Conservation (phyloP, 768 basidiomycete genomes). For the Aureoboletus auriporus region DNA sequence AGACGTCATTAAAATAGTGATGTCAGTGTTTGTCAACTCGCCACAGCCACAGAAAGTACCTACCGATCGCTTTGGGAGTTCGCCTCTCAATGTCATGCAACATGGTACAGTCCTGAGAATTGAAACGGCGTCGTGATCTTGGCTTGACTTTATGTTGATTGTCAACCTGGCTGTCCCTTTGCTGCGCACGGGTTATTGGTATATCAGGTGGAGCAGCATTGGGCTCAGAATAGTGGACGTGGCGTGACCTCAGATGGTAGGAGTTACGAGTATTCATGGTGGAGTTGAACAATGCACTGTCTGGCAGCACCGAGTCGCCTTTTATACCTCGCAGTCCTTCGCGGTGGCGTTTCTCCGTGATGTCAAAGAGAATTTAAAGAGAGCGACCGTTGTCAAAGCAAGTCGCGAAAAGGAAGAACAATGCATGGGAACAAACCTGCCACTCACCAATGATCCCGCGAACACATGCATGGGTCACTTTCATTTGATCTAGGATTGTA, state of each 20-base stretch:
- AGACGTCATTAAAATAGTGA: background rate
- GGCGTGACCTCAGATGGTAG: background rate
- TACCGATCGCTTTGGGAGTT: conserved; percentile 7
- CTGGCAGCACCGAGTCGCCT: background rate
- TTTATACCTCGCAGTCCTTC: conserved; percentile 5
- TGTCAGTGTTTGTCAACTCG: background rate
- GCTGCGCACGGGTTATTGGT: background rate
- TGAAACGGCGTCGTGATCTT: background rate
- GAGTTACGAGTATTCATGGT: conserved; percentile 4
- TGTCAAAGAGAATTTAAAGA: conserved; percentile 5
- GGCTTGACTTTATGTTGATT: background rate
- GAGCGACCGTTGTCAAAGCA: conserved; percentile 7
- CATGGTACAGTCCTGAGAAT: background rate
- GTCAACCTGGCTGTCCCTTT: background rate
- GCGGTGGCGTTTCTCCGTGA: conserved; percentile 7
- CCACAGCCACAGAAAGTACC: background rate
- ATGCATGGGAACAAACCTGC: conserved; percentile 4
- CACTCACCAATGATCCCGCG: conserved; percentile 7
- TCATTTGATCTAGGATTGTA: conserved; percentile 5
- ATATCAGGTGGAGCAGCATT: background rate
- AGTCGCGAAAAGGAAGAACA: conserved; percentile 5
- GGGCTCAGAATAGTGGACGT: conserved; percentile 2
- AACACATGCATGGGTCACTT: background rate
- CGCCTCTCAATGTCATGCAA: background rate
- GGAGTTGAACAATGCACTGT: background rate